phyloP scores from a whole-genome alignment of 257 asterid genomes.

The Ilex aquifolium region DNA sequence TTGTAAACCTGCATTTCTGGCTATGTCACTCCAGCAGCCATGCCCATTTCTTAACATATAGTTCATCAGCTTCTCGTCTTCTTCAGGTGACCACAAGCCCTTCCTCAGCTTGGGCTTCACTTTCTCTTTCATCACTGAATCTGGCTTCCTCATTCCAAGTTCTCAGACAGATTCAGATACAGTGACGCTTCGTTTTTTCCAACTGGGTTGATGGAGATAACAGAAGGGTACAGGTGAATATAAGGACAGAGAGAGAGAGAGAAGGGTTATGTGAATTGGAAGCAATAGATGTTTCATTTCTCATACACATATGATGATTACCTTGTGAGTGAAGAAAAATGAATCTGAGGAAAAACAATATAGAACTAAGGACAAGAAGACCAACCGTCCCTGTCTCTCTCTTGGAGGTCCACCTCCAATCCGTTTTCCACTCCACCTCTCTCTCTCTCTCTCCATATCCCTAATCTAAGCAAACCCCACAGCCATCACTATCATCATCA shows the following conservation, averaged over 20 bases:
- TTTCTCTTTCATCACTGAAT: slow-evolving; percentile 15
- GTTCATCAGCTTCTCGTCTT: slow-evolving; percentile 73
- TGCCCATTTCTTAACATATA: slow-evolving; percentile 72
- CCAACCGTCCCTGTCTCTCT: slow-evolving; percentile 44
- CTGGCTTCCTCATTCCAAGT: slow-evolving; percentile 44
- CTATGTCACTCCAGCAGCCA: slow-evolving; percentile 92
- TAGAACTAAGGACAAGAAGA: slow-evolving; percentile 88
- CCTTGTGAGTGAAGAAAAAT: slow-evolving; percentile 97
- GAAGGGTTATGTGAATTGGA: slow-evolving; percentile 77
- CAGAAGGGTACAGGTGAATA: slow-evolving; percentile 30
- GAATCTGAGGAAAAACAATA: slow-evolving; percentile 24
- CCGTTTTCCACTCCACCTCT: slow-evolving; percentile 90
- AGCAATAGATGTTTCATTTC: slow-evolving; percentile 67
- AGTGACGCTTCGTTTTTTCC: slow-evolving; percentile 2
- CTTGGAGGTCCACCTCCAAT: slow-evolving; percentile 71
- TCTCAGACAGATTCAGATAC: neutral
- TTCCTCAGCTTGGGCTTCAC: slow-evolving; percentile 47
- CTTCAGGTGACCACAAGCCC: slow-evolving; percentile 91
- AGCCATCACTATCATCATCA: slow-evolving; percentile 43
- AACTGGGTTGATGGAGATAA: slow-evolving; percentile 50
- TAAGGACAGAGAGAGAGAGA: slow-evolving; percentile 40
- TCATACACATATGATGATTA: slow-evolving; percentile 60
- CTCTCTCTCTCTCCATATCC: neutral
- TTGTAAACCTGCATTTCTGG: slow-evolving; percentile 66
- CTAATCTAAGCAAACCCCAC: slow-evolving; percentile 27